phyloP scores from a whole-genome alignment of 2,329 filamentous ascomycete genomes.

The Fusarium acutatum region DNA sequence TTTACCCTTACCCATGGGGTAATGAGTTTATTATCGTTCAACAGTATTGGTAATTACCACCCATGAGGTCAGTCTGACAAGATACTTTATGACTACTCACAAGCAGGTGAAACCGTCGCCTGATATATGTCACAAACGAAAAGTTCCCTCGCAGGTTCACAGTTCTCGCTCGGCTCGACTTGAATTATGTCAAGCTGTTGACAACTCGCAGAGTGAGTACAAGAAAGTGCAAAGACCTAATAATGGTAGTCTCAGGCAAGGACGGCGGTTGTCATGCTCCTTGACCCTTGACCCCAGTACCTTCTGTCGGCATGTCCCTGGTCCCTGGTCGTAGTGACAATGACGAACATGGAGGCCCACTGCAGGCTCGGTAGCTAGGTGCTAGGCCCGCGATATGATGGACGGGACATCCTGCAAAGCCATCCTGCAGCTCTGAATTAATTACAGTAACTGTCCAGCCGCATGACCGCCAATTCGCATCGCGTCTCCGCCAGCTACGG shows the following conservation, averaged over 20 bases:
- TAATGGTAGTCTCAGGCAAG: constrained; percentile 7
- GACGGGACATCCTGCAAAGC: constrained; percentile 35
- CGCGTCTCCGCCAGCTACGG: constrained; percentile 13
- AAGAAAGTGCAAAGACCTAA: background rate
- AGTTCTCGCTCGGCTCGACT: background rate
- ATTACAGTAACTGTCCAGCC: constrained; percentile 17
- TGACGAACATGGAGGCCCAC: constrained; percentile 42
- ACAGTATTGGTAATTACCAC: background rate
- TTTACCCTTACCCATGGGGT: background rate
- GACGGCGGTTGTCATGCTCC: constrained; percentile 20
- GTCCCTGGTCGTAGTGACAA: constrained; percentile 23
- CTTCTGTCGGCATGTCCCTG: background rate
- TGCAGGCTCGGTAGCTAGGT: constrained; percentile 42
- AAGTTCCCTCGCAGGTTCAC: background rate
- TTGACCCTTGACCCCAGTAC: constrained; percentile 12
- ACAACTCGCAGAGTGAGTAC: background rate
- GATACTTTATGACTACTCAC: background rate
- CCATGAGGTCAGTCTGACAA: background rate
- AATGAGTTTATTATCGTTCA: background rate
- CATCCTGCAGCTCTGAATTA: constrained; percentile 25
- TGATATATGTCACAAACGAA: background rate
- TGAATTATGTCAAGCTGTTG: background rate
- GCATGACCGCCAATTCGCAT: constrained; percentile 32
- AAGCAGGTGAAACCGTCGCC: background rate
- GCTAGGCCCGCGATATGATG: constrained; percentile 37